These are phyloP conservation scores for Aspergillus jensenii DNA, from an alignment of 2,329 filamentous ascomycete genomes.

Conservation along the genomic window DNA sequence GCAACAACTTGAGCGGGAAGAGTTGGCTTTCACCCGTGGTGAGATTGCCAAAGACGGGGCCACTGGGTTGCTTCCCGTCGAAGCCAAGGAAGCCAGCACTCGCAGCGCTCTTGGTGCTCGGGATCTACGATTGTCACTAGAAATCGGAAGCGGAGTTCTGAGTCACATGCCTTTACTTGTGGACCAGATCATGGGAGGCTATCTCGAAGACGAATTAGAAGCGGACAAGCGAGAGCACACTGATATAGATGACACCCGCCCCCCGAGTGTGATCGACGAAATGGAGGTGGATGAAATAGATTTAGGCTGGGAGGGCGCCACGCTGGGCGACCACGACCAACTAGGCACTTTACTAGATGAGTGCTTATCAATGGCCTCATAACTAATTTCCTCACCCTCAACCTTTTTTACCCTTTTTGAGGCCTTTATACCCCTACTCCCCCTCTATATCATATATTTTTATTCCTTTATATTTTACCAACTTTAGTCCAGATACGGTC, in stretches of 20 bases:
- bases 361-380: slow-evolving; percentile 43
- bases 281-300: slow-evolving; percentile 43
- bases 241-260: slow-evolving; percentile 24
- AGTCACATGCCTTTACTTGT: slow-evolving; percentile 75
- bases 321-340: slow-evolving; percentile 36
- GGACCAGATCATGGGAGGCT: slow-evolving; percentile 67
- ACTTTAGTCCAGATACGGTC: slow-evolving; percentile 1
- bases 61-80: slow-evolving; percentile 74
- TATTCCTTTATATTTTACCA: background rate
- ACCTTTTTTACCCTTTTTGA: slow-evolving; percentile 1
- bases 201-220: slow-evolving; percentile 74
- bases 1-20: slow-evolving; percentile 72
- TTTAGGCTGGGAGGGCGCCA: slow-evolving; percentile 41
- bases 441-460: slow-evolving; percentile 10
- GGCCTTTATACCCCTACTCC: background rate
- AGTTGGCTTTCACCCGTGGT: slow-evolving; percentile 69
- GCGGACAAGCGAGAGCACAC: slow-evolving; percentile 37
- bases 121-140: slow-evolving; percentile 73
- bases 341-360: slow-evolving; percentile 41
- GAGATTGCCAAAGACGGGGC: slow-evolving; percentile 70
- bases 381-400: slow-evolving; percentile 14
- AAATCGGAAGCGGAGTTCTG: slow-evolving; percentile 73
- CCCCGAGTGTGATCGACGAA: slow-evolving; percentile 28
- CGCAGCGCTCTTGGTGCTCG: slow-evolving; percentile 72
- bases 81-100: slow-evolving; percentile 72